Evolutionary conservation across 2,329 filamentous ascomycete species (phyloP).

Genomic region (Microdochium bolleyi): DNA sequence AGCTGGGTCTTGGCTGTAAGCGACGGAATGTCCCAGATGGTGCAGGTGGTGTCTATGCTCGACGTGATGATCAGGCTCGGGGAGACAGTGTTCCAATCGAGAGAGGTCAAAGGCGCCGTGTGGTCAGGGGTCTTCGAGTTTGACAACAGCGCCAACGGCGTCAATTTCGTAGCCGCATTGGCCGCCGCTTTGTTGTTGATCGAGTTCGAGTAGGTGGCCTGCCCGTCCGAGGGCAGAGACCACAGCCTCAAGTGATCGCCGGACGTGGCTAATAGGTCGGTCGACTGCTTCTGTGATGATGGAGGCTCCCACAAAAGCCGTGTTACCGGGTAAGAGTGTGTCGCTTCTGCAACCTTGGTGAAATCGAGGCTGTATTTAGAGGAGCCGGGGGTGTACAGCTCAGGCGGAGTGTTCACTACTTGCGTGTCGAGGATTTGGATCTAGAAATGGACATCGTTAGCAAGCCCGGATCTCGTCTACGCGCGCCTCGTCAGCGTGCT

Average conservation of each 20-base stretch:
- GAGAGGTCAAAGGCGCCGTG: conserved; percentile 87
- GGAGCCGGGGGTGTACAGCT: conserved; percentile 60
- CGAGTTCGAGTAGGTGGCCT: conserved; percentile 56
- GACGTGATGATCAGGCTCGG: conserved; percentile 97
- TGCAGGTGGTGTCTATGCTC: conserved; percentile 97
- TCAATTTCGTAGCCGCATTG: conserved; percentile 67
- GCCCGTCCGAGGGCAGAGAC: conserved; percentile 71
- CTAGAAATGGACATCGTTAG: conserved; percentile 34
- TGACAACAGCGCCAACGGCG: conserved; percentile 83
- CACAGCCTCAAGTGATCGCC: conserved; percentile 90
- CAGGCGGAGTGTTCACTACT: conserved; percentile 60
- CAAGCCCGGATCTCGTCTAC: neutral
- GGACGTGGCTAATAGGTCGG: conserved; percentile 88
- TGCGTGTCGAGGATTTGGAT: conserved; percentile 96
- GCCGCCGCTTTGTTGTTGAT: conserved; percentile 50
- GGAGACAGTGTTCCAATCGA: conserved; percentile 97
- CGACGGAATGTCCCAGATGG: conserved; percentile 98
- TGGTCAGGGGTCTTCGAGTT: conserved; percentile 99
- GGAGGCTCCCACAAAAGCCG: conserved; percentile 93
- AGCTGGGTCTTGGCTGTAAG: conserved; percentile 96
- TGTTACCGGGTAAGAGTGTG: conserved; percentile 95
- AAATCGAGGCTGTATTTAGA: conserved; percentile 79
- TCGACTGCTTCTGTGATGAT: conserved; percentile 89
- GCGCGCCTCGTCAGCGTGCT: neutral
- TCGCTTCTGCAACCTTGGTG: conserved; percentile 88